Base-by-base conservation (phyloP, 306 rosid genomes). In the Biancaea sappan region DNA sequence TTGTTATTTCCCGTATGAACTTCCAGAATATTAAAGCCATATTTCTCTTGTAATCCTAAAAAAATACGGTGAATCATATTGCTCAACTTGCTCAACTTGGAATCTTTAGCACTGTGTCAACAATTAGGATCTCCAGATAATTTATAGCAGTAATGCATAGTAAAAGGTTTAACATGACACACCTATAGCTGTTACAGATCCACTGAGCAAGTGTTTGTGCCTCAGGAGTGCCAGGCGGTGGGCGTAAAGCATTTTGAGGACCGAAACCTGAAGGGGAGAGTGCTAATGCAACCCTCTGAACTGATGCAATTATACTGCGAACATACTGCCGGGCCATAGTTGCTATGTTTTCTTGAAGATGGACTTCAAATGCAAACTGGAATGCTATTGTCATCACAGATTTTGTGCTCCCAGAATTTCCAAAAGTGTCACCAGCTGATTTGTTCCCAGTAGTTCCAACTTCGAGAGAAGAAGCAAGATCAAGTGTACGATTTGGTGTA, bases 381-480 rank as follows among this genome's bases (percentile, higher is more conserved):
- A 94, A 94, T 37, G 99, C 99, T 65, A 94, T 94, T 73, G 99
- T 94, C 99, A 94, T 92, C 66, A 94, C 98, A 73, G 99, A 94
- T 80, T 94, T 94, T 68, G 93, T 77, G 79, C 70, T 90, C 29
- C 95, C 95, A 26, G 81, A 82, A 48, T 82, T 79, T 19, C 86
- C 88, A 69, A 88, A 77, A 60, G 52, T 86, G 31, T 86, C 94
- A 41, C 93, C 91, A 12, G 86, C 74, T 46, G 88, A 74, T 82
- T 88, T 87, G 83, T 79, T 88, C 60, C 92, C 92, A 58, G 92
- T 65, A 3, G 90, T 82, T 83, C 97, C 96, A 66, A 92, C 86
- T 26, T 94, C 99, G 51, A 94, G 97, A 65, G 99, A 93, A 13
- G 99, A 94, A 32, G 99, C 95, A 79, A 94, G 97, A 77, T 94